Percentiles rank a stretch among this genome's conserved stretches.
These are phyloP conservation scores for Lentinula novae-zelandiae DNA, from an alignment of 1,284 basidiomycete species.

Conservation along the genomic window DNA sequence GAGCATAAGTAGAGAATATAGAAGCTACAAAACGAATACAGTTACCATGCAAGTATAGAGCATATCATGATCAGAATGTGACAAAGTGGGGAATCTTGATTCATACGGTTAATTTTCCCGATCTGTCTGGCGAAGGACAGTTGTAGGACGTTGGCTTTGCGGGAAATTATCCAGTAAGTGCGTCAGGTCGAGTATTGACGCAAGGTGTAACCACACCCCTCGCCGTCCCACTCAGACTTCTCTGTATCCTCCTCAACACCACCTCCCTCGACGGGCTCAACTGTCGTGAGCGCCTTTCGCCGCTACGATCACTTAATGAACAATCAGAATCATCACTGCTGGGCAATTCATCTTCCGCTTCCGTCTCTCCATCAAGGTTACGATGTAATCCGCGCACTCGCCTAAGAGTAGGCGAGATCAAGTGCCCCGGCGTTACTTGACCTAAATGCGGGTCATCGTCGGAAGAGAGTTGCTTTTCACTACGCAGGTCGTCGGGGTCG, in stretches of 20 bases:
- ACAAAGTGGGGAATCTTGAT: too few species aligned
- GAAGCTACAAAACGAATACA: too few species aligned
- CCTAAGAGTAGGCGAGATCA: slow-evolving; percentile 55
- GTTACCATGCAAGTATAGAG: too few species aligned
- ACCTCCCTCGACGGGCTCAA: slow-evolving; percentile 9
- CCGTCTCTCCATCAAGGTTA: slow-evolving; percentile 18
- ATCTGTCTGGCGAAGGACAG: too few species aligned
- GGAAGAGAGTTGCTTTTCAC: slow-evolving; percentile 32
- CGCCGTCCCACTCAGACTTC: not conserved
- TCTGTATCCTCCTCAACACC: slow-evolving; percentile 4
- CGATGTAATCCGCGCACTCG: slow-evolving; percentile 22
- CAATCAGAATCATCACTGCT: slow-evolving; percentile 38
- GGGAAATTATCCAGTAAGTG: too few species aligned
- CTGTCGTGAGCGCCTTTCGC: not conserved
- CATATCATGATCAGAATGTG: not conserved
- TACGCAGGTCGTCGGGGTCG: not conserved
- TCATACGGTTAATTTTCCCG: too few species aligned
- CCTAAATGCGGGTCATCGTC: slow-evolving; percentile 61
- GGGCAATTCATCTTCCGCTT: slow-evolving; percentile 27
- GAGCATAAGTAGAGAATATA: too few species aligned
- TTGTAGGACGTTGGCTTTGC: too few species aligned
- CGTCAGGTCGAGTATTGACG: too few species aligned
- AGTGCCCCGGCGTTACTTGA: slow-evolving; percentile 64
- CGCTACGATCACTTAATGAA: slow-evolving; percentile 25
- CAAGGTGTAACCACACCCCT: not conserved